Evolutionary conservation across 768 basidiomycete genomes (phyloP), one percentile per base, ranked within the genome.

Genomic region (Pisolithus marmoratus): DNA sequence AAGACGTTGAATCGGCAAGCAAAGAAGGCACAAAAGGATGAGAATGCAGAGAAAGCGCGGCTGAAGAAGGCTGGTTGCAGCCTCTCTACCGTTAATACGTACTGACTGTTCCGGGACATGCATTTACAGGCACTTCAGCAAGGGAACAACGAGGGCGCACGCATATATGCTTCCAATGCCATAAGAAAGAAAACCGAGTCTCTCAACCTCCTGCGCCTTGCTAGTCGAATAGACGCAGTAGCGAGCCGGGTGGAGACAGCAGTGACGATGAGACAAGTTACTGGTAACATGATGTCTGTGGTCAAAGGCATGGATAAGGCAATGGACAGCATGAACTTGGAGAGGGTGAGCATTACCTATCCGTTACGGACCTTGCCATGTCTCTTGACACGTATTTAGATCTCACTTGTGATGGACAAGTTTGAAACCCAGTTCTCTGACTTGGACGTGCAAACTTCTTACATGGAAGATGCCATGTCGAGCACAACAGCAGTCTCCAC

Each of bases 311-410:
- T 99, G 96, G 96, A 99, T 68, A 90, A 87, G 65, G 96, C 96
- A 4, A 98, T 99, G 96, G 89, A 96, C 60, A 88, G 78, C 70
- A 99, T 99, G 96, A 98, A 99, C 74, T 80, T 98, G 51, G 96
- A 99, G 62, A 80, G 87, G 66, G 95, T 96, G 63, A 64, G 84
- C 74, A 24, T 22, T 23, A 29, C 14, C 38, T 2, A 17, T 20
- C 15, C 8, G 17, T 0, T 14, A 43, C 15, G 29, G 14, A 42
- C 14, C 36, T 34, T 36, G 38, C 20, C 26, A 26, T 43, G 36
- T 48, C 29, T 12, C 47, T 34, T 46, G 29, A 37, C 47, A 45
- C 27, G 17, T 31, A 12, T 17, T 38, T 65, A 97, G 95, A 98
- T 99, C 63, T 95, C 96, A 12, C 70, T 91, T 50, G 92, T 99